Evolutionary conservation across 139 green algal species (phyloP), one percentile per base, ranked within the genome.

Genomic region (Astrephomene gubernaculifera): DNA sequence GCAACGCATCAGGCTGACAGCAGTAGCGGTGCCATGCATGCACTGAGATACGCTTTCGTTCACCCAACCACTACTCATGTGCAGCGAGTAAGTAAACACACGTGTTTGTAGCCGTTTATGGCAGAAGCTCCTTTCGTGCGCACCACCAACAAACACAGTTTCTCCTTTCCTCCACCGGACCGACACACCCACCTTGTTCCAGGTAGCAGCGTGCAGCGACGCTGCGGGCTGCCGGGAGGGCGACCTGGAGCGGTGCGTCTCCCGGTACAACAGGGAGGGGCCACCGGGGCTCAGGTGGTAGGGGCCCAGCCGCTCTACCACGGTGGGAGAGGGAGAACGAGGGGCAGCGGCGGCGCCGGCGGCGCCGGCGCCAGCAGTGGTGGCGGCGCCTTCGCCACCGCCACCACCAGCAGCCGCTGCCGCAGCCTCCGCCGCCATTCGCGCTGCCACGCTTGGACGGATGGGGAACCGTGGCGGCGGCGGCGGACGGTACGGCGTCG

Each of bases 181-280:
- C n/a, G n/a, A n/a, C n/a, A n/a, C n/a, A n/a, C n/a, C n/a, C n/a
- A 83, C 76, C 76, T 83, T 83, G 35, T 29, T 25, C 76, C 76
- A 83, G 8, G 38, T 61, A 1, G 76, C 60, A 6, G 27, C 38
- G 4, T n/a, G 60, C 35, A 83, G 29, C 24, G 76, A 83, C 22
- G n/a, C n/a, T n/a, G 10, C 10, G 17, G 2, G 19, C 39, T 44
- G 43, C 39, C 27, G 24, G 31, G 19, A 35, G 6, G 31, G 27
- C n/a, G 41, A 19, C 60, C 33, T 44, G n/a, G 36, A 29, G 74
- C 2, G 29, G 29, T 2, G 22, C 25, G 60, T 24, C 76, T 61
- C 22, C n/a, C 76, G 57, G 60, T 83, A 83, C 76, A 83, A 60
- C 76, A 83, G 27, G 17, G 76, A 83, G 29, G 76, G 76, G 27